Base-by-base conservation (phyloP, 2,329 filamentous ascomycete genomes). In the Botrytis byssoidea region DNA sequence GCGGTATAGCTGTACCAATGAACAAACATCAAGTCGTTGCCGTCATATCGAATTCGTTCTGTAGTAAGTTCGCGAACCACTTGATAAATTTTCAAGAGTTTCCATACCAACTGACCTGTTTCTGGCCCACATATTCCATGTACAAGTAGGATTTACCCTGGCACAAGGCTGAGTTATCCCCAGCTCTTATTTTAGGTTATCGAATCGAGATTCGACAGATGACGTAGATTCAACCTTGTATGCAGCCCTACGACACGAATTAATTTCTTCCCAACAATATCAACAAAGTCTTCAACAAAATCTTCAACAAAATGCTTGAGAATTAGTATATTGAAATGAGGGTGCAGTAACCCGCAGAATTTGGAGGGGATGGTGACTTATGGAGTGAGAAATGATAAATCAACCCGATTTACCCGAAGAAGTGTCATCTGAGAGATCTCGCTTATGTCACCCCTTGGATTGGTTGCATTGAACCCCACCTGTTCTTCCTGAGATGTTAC, bases 201-300 rank as follows among this genome's bases (percentile, higher is more conserved):
- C 14, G 22, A n/a, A 32, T 57, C 51, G n/a, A 29, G 14, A 9
- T 57, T 40, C 25, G 22, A 25, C 16, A 42, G 65, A 68, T 57
- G 35, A 29, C n/a, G 65, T 40, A 16, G 25, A 20, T 3, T 40
- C n/a, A 20, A 16, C 25, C 46, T n/a, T 25, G n/a, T 29, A 57
- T 67, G 65, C 46, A 67, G 65, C 65, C 64, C 46, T 55, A 55
- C 65, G 65, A 32, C 65, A 51, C 46, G 14, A 51, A n/a, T 46
- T 22, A 55, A 14, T 25, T 42, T 40, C 64, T 40, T 67, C 46
- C 25, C 46, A 55, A 55, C 46, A 55, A 57, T 68, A 16, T 16
- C 25, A 29, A 37, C 8, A 29, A 51, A 37, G 4, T 1, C 10
- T 40, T 40, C 37, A 42, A 42, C 40, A 40, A 14, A 42, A 16